These are phyloP conservation scores for Amaranthus palmeri DNA, from an alignment of 148 eudicot species.

Conservation along the genomic window DNA sequence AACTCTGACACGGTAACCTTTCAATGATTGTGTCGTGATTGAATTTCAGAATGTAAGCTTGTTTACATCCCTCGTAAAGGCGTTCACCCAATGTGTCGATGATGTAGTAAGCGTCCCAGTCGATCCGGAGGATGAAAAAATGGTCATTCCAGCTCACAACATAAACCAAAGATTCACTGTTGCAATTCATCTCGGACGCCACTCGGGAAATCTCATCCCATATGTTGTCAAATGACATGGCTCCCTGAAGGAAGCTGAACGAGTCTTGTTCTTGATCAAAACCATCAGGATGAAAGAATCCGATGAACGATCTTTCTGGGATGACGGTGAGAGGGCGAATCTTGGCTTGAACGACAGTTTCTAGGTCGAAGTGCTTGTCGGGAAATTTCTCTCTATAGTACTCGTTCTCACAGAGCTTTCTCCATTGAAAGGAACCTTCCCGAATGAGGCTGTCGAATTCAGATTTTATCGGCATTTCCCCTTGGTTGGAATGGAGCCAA, in stretches of 20 bases:
- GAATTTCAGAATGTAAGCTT: conserved; percentile 64
- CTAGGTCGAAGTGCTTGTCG: conserved; percentile 86
- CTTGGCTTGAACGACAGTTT: conserved; percentile 62
- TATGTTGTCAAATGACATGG: conserved; percentile 79
- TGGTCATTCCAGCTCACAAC: conserved; percentile 86
- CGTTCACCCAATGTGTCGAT: conserved; percentile 87
- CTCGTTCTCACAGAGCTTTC: conserved; percentile 58
- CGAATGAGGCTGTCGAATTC: conserved; percentile 69
- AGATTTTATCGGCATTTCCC: conserved; percentile 63
- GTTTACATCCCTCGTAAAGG: conserved; percentile 71
- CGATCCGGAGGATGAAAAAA: conserved; percentile 68
- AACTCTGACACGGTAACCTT: conserved; percentile 22
- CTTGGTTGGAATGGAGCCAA: conserved; percentile 61
- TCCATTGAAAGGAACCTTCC: conserved; percentile 79
- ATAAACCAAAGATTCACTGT: conserved; percentile 45
- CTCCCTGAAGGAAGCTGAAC: conserved; percentile 56
- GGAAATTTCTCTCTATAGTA: conserved; percentile 51
- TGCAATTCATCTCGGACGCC: conserved; percentile 21
- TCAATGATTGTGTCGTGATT: conserved; percentile 45
- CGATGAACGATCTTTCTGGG: conserved; percentile 66
- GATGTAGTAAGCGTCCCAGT: conserved; percentile 68
- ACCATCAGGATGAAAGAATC: conserved; percentile 76
- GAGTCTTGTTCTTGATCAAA: conserved; percentile 47
- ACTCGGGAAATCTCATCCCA: conserved; percentile 66
- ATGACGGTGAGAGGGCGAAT: conserved; percentile 46